Base-by-base conservation (phyloP, 805 yeast genomes). In the Myxozyma melibiosi region DNA sequence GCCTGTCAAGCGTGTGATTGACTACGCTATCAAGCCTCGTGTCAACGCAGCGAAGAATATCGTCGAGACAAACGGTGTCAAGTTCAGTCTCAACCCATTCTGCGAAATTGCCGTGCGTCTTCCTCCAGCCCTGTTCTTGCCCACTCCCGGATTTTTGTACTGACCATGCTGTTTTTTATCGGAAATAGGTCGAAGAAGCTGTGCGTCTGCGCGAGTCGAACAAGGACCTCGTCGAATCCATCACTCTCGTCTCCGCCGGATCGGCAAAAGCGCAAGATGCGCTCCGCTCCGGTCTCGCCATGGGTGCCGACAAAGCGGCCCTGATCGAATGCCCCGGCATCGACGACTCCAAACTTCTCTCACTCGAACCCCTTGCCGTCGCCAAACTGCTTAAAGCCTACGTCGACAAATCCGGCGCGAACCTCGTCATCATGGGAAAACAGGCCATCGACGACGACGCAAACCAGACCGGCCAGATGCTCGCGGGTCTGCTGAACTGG, bases 401-500 rank as follows among this genome's bases (percentile, higher is more conserved):
- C 22, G 90, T 86, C 13, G 86, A 86, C 65, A 78, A 83, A 66
- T 81, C 88, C 62, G 75, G 80, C 8, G 80, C 88, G 38, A 91
- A 94, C 73, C 75, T 94, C 70, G 85, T 94, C 43, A 82, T 94
- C 39, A 78, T 94, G 71, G 99, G 99, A 45, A 94, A 94, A 71
- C 99, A 94, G 74, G 90, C 98, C 38, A 91, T 94, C 66, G 99
- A 94, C 73, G 95, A 90, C 66, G 99, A 94, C 69, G 78, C 89
- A 42, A 90, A 89, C 72, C 96, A 91, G 73, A 91, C 97, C 13
- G 99, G 98, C 27, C 98, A 91, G 73, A 90, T 94, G 84, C 80
- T 94, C 53, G 98, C 97, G 1, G 97, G 96, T 8, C 76, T 92
- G 59, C 80, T 92, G 73, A 83, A 84, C 68, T 92, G 98, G 98